Conservation (phyloP, 1,284 basidiomycete genomes). For the Malassezia caprae region DNA sequence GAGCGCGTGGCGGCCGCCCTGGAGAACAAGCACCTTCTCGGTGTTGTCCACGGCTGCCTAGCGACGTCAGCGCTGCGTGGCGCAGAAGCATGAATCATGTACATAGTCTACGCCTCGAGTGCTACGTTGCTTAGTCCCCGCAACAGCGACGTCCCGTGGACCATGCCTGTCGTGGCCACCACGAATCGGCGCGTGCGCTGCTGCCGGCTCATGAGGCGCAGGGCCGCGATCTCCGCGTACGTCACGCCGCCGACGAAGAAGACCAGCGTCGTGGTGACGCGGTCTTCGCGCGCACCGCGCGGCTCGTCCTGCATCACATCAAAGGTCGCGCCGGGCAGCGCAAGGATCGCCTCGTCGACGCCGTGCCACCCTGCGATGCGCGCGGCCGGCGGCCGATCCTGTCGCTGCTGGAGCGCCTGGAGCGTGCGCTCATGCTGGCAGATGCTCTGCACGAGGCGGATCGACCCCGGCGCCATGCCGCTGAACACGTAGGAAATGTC, state of each 20-base stretch:
- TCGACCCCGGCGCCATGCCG: constrained; percentile 85
- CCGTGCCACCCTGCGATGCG: constrained; percentile 92
- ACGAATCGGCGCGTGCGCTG: constrained; percentile 34
- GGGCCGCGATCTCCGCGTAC: constrained; percentile 85
- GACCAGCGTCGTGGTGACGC: constrained; percentile 70
- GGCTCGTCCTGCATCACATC: constrained; percentile 59
- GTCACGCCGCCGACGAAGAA: constrained; percentile 99
- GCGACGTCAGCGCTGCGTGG: constrained; percentile 52
- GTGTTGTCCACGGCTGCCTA: constrained; percentile 80
- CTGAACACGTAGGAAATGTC: constrained; percentile 94
- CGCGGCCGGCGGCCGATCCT: constrained; percentile 56
- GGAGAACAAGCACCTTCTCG: constrained; percentile 76
- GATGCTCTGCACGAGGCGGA: constrained; percentile 83
- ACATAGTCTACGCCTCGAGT: background rate
- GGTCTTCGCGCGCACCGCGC: constrained; percentile 15
- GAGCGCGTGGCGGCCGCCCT: constrained; percentile 93
- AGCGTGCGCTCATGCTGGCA: constrained; percentile 62
- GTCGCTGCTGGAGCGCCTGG: constrained; percentile 56
- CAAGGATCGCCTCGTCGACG: constrained; percentile 75
- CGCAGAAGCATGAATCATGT: background rate
- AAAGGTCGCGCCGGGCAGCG: constrained; percentile 72
- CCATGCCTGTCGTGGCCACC: constrained; percentile 34
- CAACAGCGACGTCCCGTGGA: constrained; percentile 30
- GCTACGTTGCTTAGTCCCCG: constrained; percentile 7
- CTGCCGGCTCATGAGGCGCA: constrained; percentile 71